A percentile compares a stretch with the other conserved stretches of the same genome.
Evolutionary conservation across 805 yeast genomes (phyloP).

Genomic region (Myxozyma udenii): DNA sequence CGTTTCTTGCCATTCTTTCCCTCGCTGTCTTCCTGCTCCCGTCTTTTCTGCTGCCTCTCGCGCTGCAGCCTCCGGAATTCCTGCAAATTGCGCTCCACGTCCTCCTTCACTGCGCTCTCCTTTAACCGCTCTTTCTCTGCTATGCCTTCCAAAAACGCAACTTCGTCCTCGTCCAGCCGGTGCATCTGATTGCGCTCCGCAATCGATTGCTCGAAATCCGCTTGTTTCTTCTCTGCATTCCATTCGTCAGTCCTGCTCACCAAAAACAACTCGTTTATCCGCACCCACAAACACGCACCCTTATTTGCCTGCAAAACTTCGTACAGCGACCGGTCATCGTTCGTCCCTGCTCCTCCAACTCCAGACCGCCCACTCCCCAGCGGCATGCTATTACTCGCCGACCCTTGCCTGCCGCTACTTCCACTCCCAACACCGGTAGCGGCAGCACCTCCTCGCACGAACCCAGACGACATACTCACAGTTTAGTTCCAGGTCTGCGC

Average conservation of each 20-base stretch:
- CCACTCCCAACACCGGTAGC: neutral
- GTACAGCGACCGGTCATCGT: slow-evolving; percentile 20
- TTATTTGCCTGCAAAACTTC: slow-evolving; percentile 25
- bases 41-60: slow-evolving; percentile 1
- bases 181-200: slow-evolving; percentile 21
- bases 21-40: slow-evolving; percentile 1
- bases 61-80: slow-evolving; percentile 8
- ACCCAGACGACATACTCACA: slow-evolving; percentile 22
- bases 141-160: slow-evolving; percentile 18
- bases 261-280: too few relatives aligned
- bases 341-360: slow-evolving; percentile 1
- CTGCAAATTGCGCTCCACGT: slow-evolving; percentile 9
- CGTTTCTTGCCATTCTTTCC: neutral
- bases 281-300: slow-evolving; percentile 16
- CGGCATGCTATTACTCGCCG: slow-evolving; percentile 1
- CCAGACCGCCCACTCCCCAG: neutral
- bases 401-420: neutral
- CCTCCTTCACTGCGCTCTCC: slow-evolving; percentile 9
- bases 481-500: too few relatives aligned
- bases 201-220: slow-evolving; percentile 17
- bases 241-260: neutral
- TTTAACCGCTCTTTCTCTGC: slow-evolving; percentile 7
- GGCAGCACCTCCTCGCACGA: neutral
- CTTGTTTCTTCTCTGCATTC: slow-evolving; percentile 17
- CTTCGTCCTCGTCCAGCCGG: slow-evolving; percentile 24